phyloP scores from a whole-genome alignment of 2,329 filamentous ascomycete genomes.

The Neofusicoccum parvum region DNA sequence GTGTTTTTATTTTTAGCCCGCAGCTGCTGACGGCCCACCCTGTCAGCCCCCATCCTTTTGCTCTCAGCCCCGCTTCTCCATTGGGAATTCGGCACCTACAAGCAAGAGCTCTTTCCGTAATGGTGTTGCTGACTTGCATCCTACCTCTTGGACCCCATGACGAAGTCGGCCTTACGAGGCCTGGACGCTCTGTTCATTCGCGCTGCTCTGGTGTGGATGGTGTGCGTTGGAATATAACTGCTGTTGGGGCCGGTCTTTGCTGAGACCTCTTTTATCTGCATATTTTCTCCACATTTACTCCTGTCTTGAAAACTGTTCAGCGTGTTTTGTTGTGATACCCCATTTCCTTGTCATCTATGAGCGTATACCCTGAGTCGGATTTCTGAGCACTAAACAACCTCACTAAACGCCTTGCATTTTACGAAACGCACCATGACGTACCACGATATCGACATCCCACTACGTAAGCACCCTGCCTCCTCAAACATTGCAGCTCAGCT shows the following conservation, averaged over 20 bases:
- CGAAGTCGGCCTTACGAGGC: neutral
- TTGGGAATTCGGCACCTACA: conserved; percentile 2
- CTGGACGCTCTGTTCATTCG: neutral
- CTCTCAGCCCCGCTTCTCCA: conserved; percentile 1
- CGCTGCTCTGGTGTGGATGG: neutral
- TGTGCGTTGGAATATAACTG: neutral
- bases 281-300: neutral
- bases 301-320: neutral
- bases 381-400: neutral
- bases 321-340: conserved; percentile 10
- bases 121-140: conserved; percentile 15
- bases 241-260: neutral
- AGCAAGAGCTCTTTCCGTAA: neutral
- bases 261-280: neutral
- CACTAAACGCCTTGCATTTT: neutral
- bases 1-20: conserved; percentile 9
- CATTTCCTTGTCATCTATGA: neutral
- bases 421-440: neutral
- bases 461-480: neutral
- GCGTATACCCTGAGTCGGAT: neutral
- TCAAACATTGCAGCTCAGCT: neutral
- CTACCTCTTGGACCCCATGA: neutral
- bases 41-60: neutral
- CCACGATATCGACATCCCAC: conserved; percentile 14
- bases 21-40: conserved; percentile 1